Base-by-base conservation (phyloP, 805 yeast species). In the Wickerhamiella spandovensis region DNA sequence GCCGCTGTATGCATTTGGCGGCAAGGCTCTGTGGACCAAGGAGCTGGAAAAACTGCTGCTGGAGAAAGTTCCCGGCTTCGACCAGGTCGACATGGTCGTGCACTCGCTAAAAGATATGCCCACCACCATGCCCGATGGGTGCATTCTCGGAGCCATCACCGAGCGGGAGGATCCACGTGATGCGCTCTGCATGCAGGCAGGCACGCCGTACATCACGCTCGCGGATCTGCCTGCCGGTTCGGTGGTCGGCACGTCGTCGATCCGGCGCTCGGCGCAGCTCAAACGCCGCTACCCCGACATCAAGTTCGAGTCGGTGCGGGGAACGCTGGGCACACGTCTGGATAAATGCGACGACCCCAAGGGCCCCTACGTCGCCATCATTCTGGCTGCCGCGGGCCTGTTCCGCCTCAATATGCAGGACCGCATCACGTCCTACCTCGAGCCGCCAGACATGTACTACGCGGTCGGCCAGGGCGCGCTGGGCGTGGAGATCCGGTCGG, bases 381-480 rank as follows among this genome's bases (percentile, higher is more conserved):
- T 92, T 51, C 72, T 92, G 50, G 98, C 98, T 0, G 82, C 92
- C 9, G 97, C 98, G 1, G 98, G 98, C 2, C 73, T 92, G 52
- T 70, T 77, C 21, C 77, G 98, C 57, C 68, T 83, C 43, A 84
- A 81, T 12, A 68, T 89, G 48, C 79, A 76, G n/a, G 65, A 78
- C 57, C 73, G 97, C 64, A 87, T 92, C 62, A 80, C 95, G 5
- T 72, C 76, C 54, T 74, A 72, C 56, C 72, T 92, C 54, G 78
- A 81, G 50, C 73, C 79, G 5, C 83, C 85, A 32, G 84, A 82
- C 50, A 85, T 90, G 95, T 83, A 80, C 63, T 85, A 90, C 64
- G 96, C 98, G 1, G 96, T 92, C 44, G 98, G 98, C n/a, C 98
- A 92, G 70, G 98, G 98, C 55, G 97, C 97, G 0, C 68, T 92